Evolutionary conservation across 331 rosid species (phyloP).

Genomic region (Cucumis variabilis): DNA sequence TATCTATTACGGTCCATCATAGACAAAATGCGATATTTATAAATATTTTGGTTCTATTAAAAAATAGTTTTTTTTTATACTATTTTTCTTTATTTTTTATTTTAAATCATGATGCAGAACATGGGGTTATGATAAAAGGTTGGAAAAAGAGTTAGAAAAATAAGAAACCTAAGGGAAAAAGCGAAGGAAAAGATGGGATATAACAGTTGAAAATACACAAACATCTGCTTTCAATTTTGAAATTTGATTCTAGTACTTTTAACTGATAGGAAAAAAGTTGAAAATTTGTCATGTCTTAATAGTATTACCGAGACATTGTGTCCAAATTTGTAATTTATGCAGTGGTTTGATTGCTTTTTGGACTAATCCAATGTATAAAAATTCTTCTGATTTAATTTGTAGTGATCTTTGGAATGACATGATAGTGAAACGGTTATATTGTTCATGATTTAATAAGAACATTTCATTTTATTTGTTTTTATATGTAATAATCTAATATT

Average conservation of each 20-base stretch:
- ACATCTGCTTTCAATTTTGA: background rate
- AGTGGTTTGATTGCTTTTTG: background rate
- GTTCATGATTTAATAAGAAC: background rate
- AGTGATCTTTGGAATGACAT: background rate
- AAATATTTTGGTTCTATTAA: too few relatives aligned
- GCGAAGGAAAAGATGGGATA: background rate
- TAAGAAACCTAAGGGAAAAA: background rate
- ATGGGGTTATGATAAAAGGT: background rate
- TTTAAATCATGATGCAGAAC: background rate
- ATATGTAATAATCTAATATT: background rate
- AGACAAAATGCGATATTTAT: too few relatives aligned
- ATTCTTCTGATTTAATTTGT: background rate
- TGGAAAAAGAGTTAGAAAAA: background rate
- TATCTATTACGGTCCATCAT: too few relatives aligned
- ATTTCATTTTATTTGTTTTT: background rate
- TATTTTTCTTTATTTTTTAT: too few relatives aligned
- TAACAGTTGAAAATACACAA: background rate
- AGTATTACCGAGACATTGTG: background rate
- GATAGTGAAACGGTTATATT: constrained; percentile 1
- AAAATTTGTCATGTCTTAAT: background rate
- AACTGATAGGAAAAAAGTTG: background rate
- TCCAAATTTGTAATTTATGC: background rate
- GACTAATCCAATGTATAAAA: background rate
- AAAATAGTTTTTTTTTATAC: too few relatives aligned
- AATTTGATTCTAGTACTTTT: background rate